phyloP scores from a whole-genome alignment of 2,329 filamentous ascomycete genomes.

The Ophiocordyceps camponoti-rufipedis region DNA sequence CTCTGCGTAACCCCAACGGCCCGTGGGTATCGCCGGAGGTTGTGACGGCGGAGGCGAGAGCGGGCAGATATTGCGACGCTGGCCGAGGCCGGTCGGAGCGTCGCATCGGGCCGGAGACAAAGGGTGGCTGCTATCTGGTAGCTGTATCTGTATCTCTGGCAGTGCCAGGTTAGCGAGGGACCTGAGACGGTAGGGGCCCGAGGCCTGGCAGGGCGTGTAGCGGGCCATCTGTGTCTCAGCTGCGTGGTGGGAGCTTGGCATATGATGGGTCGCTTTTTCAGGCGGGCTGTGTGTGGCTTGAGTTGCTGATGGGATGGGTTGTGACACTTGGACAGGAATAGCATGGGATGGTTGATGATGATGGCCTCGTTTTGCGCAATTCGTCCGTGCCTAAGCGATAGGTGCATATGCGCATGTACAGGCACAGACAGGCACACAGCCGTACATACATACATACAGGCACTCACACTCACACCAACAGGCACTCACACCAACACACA shows the following conservation, averaged over 20 bases:
- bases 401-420: too few species aligned
- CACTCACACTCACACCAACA: too few species aligned
- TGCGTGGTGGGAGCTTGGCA: neutral
- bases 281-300: neutral
- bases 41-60: neutral
- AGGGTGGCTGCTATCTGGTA: neutral
- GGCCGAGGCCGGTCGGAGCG: neutral
- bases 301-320: too few species aligned
- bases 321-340: too few species aligned
- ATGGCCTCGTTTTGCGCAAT: too few species aligned
- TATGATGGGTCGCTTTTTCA: neutral
- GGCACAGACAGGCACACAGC: too few species aligned
- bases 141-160: neutral
- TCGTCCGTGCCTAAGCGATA: too few species aligned
- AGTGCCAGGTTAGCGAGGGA: neutral
- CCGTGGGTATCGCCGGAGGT: neutral
- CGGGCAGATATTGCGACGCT: neutral
- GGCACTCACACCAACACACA: too few species aligned
- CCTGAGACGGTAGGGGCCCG: neutral
- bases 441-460: too few species aligned
- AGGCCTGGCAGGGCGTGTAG: neutral
- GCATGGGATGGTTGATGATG: too few species aligned
- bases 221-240: neutral
- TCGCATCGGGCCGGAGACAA: neutral
- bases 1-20: neutral